A percentile compares a stretch with the other conserved stretches of the same genome.
phyloP scores from a whole-genome alignment of 2,329 filamentous ascomycete species.

The Cordyceps javanica region DNA sequence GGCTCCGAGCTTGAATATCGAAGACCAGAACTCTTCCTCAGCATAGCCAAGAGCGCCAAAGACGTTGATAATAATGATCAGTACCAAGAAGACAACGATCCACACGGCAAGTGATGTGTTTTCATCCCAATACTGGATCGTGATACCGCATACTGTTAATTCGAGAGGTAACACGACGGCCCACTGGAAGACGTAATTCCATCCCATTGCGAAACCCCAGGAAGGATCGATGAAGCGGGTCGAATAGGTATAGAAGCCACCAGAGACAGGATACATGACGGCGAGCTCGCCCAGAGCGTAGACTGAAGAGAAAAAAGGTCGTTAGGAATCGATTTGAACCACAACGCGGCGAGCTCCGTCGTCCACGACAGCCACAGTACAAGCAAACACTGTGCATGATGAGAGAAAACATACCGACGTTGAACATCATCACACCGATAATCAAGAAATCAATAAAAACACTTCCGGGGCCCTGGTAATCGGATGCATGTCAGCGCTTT shows the following conservation, averaged over 20 bases:
- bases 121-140: slow-evolving; percentile 42
- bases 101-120: slow-evolving; percentile 43
- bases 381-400: not conserved
- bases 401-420: slow-evolving; percentile 33
- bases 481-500: slow-evolving; percentile 3
- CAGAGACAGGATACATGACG: slow-evolving; percentile 50
- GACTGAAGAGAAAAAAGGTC: slow-evolving; percentile 27
- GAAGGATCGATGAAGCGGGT: slow-evolving; percentile 52
- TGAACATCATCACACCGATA: slow-evolving; percentile 56
- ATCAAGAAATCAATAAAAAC: slow-evolving; percentile 47
- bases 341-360: not conserved
- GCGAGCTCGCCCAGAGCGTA: slow-evolving; percentile 55
- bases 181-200: slow-evolving; percentile 43
- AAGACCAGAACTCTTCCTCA: slow-evolving; percentile 56
- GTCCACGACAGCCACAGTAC: not conserved
- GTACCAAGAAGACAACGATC: slow-evolving; percentile 48
- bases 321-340: not conserved
- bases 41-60: slow-evolving; percentile 51
- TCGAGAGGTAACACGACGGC: slow-evolving; percentile 41
- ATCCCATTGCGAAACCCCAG: slow-evolving; percentile 47
- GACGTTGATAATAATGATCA: slow-evolving; percentile 48
- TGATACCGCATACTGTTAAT: slow-evolving; percentile 43
- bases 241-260: slow-evolving; percentile 53
- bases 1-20: slow-evolving; percentile 50
- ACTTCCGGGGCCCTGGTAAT: slow-evolving; percentile 31